phyloP scores from a whole-genome alignment of 345 rosid genomes.

The Syzygium aromaticum region DNA sequence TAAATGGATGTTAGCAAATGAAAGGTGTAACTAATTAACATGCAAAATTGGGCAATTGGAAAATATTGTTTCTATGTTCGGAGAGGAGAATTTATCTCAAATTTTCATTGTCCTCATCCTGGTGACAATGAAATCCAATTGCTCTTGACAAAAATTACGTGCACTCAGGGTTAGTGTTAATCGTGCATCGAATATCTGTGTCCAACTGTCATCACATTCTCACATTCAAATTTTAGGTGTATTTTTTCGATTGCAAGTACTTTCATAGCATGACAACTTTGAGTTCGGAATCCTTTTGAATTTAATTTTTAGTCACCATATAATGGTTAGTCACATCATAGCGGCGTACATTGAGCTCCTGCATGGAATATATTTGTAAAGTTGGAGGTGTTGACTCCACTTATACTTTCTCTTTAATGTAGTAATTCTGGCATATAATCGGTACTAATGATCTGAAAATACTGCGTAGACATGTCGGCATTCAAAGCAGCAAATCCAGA shows the following conservation, averaged over 20 bases:
- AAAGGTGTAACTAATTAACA: background rate
- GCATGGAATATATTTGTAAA: background rate
- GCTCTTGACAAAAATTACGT: background rate
- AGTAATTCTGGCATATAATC: background rate
- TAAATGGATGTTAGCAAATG: background rate
- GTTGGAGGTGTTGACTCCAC: background rate
- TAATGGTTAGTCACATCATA: background rate
- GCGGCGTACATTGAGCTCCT: background rate
- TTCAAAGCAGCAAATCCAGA: slow-evolving; percentile 98
- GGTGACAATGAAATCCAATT: background rate
- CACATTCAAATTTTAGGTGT: background rate
- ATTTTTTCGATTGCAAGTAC: background rate
- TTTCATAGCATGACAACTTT: background rate
- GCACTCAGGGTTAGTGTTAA: background rate
- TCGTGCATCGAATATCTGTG: background rate
- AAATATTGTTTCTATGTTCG: background rate
- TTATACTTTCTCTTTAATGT: background rate
- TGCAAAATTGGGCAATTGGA: background rate
- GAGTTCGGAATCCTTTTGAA: background rate
- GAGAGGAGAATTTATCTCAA: background rate
- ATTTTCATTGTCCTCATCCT: background rate
- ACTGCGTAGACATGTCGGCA: slow-evolving; percentile 82
- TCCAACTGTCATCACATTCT: background rate
- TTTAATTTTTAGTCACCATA: background rate
- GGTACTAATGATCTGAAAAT: background rate